Conservation (phyloP, 1,284 basidiomycete species). For the Apiotrichum mycotoxinovorans region DNA sequence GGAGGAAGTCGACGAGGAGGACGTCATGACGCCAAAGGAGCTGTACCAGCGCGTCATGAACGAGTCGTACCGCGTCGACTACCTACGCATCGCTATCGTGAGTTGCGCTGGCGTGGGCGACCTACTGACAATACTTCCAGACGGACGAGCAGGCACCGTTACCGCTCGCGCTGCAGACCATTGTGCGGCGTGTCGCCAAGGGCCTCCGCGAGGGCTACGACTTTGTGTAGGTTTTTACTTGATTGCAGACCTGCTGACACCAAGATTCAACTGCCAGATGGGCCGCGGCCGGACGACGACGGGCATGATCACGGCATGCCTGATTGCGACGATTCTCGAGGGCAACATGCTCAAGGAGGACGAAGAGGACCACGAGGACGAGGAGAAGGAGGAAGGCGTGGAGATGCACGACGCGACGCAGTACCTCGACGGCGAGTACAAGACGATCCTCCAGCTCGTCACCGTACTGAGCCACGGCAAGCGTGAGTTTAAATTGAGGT, state of each 20-base stretch:
- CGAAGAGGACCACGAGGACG: conserved; percentile 41
- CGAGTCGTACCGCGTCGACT: conserved; percentile 83
- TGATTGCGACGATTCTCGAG: conserved; percentile 73
- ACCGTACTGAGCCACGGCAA: conserved; percentile 46
- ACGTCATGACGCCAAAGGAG: conserved; percentile 86
- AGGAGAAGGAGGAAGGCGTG: conserved; percentile 55
- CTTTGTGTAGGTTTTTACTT: conserved; percentile 70
- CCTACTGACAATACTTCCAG: conserved; percentile 52
- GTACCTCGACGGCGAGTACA: conserved; percentile 85
- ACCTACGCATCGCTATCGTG: conserved; percentile 80
- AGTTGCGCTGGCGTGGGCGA: conserved; percentile 35
- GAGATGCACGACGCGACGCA: conserved; percentile 78
- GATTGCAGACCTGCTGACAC: conserved; percentile 1
- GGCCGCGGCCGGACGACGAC: conserved; percentile 65
- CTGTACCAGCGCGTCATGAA: conserved; percentile 49
- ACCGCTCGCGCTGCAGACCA: conserved; percentile 72
- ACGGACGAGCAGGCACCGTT: conserved; percentile 95
- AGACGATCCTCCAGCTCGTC: conserved; percentile 83
- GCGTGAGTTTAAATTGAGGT: not conserved
- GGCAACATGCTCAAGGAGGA: conserved; percentile 28
- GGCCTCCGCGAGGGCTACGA: conserved; percentile 64
- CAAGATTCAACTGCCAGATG: conserved; percentile 52
- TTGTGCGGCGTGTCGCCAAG: conserved; percentile 67
- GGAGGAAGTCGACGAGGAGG: conserved; percentile 77
- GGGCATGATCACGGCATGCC: conserved; percentile 84